phyloP scores from a whole-genome alignment of 2,329 filamentous ascomycete genomes.

The Penicillium nordicum region DNA sequence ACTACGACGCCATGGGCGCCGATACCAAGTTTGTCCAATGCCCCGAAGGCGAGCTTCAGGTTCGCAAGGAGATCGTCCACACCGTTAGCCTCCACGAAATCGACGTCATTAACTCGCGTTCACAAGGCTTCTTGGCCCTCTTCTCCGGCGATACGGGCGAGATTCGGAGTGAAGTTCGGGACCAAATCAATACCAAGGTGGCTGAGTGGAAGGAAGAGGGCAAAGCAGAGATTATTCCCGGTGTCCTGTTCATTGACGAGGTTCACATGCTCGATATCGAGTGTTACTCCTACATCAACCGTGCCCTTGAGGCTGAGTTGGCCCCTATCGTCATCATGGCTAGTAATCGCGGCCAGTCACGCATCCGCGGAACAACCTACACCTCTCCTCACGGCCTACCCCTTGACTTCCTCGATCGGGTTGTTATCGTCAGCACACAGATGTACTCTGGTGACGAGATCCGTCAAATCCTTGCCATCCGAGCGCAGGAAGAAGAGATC shows the following conservation, averaged over 20 bases:
- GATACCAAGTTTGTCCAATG: conserved; percentile 98
- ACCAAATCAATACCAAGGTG: conserved; percentile 99
- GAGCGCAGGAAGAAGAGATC: conserved; percentile 93
- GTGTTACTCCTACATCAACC: conserved; percentile 98
- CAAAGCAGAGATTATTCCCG: conserved; percentile 96
- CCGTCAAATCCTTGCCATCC: conserved; percentile 84
- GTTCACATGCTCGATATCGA: conserved; percentile 99
- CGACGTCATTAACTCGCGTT: conserved; percentile 97
- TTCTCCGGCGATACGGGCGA: conserved; percentile 98
- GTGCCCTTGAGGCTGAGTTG: conserved; percentile 88
- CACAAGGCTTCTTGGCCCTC: conserved; percentile 94
- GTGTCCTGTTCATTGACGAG: conserved; percentile 96
- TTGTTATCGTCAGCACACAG: conserved; percentile 94
- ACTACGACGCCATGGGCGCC: conserved; percentile 98
- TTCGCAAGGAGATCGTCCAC: conserved; percentile 94
- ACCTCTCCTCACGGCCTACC: conserved; percentile 89
- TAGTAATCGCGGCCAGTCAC: conserved; percentile 87
- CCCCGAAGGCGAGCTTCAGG: conserved; percentile 94
- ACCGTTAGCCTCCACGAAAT: conserved; percentile 97
- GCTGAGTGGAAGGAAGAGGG: conserved; percentile 99
- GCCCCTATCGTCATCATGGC: conserved; percentile 99
- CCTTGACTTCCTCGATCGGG: conserved; percentile 90
- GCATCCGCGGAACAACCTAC: conserved; percentile 91
- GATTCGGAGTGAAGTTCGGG: conserved; percentile 92
- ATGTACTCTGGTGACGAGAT: conserved; percentile 80